Conservation (phyloP, 1,284 basidiomycete species). For the Erythrobasidium hasegawianum region DNA sequence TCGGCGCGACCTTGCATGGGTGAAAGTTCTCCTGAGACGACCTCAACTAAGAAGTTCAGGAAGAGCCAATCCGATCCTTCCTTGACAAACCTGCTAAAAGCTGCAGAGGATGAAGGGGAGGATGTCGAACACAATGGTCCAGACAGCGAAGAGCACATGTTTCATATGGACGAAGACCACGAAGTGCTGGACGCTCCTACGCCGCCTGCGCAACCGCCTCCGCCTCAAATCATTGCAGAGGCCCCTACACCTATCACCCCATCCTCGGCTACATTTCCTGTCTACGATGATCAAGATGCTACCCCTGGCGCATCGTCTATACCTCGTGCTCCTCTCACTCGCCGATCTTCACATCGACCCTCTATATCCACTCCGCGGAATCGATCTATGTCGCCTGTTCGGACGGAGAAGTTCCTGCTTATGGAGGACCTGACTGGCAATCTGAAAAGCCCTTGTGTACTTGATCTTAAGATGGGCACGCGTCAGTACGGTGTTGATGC, state of each 20-base stretch:
- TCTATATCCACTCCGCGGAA: constrained; percentile 7
- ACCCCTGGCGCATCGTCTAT: neutral
- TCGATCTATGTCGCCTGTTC: constrained; percentile 51
- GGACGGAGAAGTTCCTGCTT: constrained; percentile 95
- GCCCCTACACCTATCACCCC: constrained; percentile 44
- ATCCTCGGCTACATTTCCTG: neutral
- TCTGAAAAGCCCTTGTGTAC: constrained; percentile 89
- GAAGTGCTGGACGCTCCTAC: constrained; percentile 32
- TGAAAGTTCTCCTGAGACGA: constrained; percentile 1
- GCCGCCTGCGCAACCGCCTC: neutral
- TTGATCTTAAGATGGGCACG: constrained; percentile 99
- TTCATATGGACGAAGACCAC: constrained; percentile 52
- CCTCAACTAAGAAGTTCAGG: constrained; percentile 16
- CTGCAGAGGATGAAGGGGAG: constrained; percentile 51
- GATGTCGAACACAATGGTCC: constrained; percentile 54
- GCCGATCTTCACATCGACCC: neutral
- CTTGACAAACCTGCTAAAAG: constrained; percentile 36
- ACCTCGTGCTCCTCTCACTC: neutral
- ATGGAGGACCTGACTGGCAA: constrained; percentile 98
- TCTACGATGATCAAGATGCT: neutral
- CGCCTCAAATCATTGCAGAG: constrained; percentile 47
- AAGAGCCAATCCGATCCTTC: constrained; percentile 34
- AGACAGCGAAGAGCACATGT: constrained; percentile 48
- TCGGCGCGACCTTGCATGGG: neutral
- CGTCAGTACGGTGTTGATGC: constrained; percentile 97